Base-by-base conservation (phyloP, 164 flowering plant species). In the Annona cherimola region DNA sequence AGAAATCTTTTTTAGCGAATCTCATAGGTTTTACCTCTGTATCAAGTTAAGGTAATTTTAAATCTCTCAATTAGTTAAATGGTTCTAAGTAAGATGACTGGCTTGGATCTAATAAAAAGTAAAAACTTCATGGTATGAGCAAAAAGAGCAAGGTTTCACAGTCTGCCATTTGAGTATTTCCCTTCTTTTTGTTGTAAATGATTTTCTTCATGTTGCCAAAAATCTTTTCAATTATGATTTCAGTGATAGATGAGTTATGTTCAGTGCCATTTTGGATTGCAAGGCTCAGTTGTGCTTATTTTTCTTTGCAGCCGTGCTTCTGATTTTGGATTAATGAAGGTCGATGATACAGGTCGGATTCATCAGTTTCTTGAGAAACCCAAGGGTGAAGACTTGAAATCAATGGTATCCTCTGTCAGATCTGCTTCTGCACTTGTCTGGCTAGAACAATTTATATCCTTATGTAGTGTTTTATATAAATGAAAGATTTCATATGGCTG, bases 321-420 rank as follows among this genome's bases (percentile, higher is more conserved):
- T 11, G 97, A 93, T 70, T 92, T 73, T 83, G 99, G 99, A 67
- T 73, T 92, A 78, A 83, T 95, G 88, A 92, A 91, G 80, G 85
- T 90, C 45, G 91, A 92, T 68, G 78, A 81, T 63, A 79, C 81
- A 50, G 99, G 98, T 46, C 83, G 80, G 35, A 75, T 95, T 20
- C 65, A 72, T 63, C 87, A 89, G 11, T 92, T 95, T 83, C 68
- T 82, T 65, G 98, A 95, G 76, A 95, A 95, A 74, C 98, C 96
- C 1, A 89, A 78, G 83, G 98, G 93, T 11, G 75, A 71, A 61
- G 81, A 80, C 77, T 83, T 91, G 75, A 85, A 80, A 76, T 81
- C 88, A 72, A 95, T 95, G 99, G 99, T 95, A 79, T 40, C 61
- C 42, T 6, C 45, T 63, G 1, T 42, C n/a, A n/a, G 6, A n/a